Evolutionary conservation across 805 yeast genomes (phyloP), one percentile per base, ranked within the genome.

Genomic region (Candida broadrunensis): DNA sequence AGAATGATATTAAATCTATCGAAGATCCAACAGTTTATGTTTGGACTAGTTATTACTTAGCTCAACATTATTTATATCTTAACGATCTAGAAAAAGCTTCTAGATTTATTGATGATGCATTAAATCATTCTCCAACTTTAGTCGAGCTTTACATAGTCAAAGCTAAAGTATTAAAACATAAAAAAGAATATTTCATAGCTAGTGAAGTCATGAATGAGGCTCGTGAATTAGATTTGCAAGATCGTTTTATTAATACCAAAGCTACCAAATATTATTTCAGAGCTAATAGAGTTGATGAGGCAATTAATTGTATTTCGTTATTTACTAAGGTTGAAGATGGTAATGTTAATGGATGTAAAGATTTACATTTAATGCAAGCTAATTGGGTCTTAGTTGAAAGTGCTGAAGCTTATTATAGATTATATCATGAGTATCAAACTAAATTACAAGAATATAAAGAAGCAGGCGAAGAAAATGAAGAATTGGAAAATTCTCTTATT

Each of bases 301-400:
- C 96, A 1, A 75, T 85, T 38, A 81, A 78, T 38, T 66, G 79
- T 21, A 83, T 87, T 14, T 80, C 91, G 2, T 62, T 88, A 42
- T 93, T 93, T 71, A 88, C 97, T 15, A 84, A 84, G 55, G 48
- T 67, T 34, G 88, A 86, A 50, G 96, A 87, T 34, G 80, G 77
- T n/a, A 72, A 80, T 2, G 77, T 78, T n/a, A 86, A 85, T 51
- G 97, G 97, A 5, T 78, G 91, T 34, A 81, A 80, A 50, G 97
- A 93, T 58, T 70, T 91, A 52, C 95, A 87, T 55, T 73, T 77
- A 24, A 85, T 93, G 83, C 97, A 93, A 65, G 90, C 85, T n/a
- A 77, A 82, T 37, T 89, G 97, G 96, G 88, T 88, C 46, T 65
- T 93, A 47, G 63, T 76, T 14, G 97, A 88, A 57, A 81, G 84